Evolutionary conservation across 805 yeast species (phyloP), one percentile per base, ranked within the genome.

Genomic region (Gaillardinia entomophila): DNA sequence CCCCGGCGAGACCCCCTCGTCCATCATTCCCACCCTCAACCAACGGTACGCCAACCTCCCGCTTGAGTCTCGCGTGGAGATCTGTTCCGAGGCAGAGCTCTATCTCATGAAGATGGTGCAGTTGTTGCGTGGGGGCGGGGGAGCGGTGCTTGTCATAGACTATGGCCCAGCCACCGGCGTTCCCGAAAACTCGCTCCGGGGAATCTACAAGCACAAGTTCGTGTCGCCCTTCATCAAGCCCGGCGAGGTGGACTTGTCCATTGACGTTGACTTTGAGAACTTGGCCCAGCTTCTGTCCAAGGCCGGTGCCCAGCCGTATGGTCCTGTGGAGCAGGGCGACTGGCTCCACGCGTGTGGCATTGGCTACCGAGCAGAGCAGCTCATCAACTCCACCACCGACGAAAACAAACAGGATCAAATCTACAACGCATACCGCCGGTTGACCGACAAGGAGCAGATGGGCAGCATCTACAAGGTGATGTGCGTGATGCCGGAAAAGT

Each of bases 231-330:
- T 83, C 37, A 63, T 54, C n/a, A 66, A 67, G 11, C 92, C 92
- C 0, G 95, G 95, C 1, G 72, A 75, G 23, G 89, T 83, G 3
- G 95, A 86, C 58, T 62, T 86, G 19, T 82, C 94, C 0, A 79
- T 82, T 0, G 94, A 86, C 50, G 95, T 86, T 10, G 95, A 86
- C 53, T 86, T 86, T 51, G 70, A 66, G 18, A 80, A 81, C 16
- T 54, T 86, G 32, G 58, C 26, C 53, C 66, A 13, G 28, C 35
- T 30, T 35, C 41, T 27, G 30, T 48, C 41, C 15, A 36, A 42
- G 38, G 22, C 47, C 46, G 10, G 46, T 7, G 45, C 34, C 31
- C 43, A 16, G 49, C 64, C 32, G 38, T 64, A 62, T 37, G 89
- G 86, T 0, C 83, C 87, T 1, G 71, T 68, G 1, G 78, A 77